A percentile compares a stretch with the other conserved stretches of the same genome.
phyloP scores from a whole-genome alignment of 768 basidiomycete genomes.

The Kwoniella sp. region DNA sequence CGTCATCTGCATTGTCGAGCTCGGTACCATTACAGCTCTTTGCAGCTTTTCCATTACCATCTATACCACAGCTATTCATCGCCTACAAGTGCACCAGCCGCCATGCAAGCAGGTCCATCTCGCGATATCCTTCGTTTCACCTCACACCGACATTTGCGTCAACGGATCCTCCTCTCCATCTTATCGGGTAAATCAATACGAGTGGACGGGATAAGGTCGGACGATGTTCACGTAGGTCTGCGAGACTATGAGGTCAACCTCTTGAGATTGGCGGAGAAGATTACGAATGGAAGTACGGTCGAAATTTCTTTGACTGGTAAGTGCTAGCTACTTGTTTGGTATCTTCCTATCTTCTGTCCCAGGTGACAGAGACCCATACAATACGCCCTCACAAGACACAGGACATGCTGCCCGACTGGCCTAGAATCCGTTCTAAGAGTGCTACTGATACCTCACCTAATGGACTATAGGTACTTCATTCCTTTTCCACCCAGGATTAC shows the following conservation, averaged over 20 bases:
- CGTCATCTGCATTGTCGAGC: too few species aligned
- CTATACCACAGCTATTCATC: not conserved
- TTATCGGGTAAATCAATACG: conserved; percentile 81
- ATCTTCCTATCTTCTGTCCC: too few species aligned
- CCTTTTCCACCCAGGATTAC: conserved; percentile 86
- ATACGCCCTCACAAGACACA: conserved; percentile 7
- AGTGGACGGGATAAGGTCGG: conserved; percentile 82
- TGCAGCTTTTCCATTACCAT: not conserved
- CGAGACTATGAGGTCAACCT: conserved; percentile 91
- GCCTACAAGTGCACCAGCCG: not conserved
- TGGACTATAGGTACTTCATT: conserved; percentile 74
- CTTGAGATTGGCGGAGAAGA: conserved; percentile 79
- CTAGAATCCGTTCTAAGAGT: too few species aligned
- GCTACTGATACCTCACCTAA: not conserved
- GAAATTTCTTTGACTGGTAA: conserved; percentile 94
- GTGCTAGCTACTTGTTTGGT: too few species aligned
- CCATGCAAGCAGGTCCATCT: conserved; percentile 21
- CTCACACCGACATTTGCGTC: conserved; percentile 79
- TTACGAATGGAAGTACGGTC: conserved; percentile 89
- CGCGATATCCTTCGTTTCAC: conserved; percentile 54
- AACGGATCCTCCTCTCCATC: conserved; percentile 83
- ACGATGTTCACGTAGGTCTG: conserved; percentile 95
- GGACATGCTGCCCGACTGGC: too few species aligned
- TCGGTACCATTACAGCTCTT: too few species aligned
- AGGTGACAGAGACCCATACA: too few species aligned